Conservation (phyloP, 176 grass and related monocot genomes). For the Echinochloa phyllopogon region DNA sequence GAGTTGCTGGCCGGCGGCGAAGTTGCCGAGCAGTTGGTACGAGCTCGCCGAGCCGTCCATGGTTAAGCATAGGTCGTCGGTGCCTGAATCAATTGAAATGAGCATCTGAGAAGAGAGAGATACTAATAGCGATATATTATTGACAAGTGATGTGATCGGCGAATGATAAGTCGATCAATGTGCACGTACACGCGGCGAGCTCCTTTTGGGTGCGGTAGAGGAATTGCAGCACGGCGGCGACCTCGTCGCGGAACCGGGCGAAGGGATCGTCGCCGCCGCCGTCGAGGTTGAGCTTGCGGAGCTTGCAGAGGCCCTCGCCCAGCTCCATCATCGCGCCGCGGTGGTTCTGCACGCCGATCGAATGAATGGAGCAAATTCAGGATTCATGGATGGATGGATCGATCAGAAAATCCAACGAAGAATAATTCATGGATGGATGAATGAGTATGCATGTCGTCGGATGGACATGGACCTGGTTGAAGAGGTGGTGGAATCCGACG, state of each 20-base stretch:
- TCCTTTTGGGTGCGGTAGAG: conserved; percentile 93
- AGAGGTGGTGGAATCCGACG: conserved; percentile 87
- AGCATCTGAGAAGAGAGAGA: no score
- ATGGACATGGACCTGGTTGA: conserved; percentile 76
- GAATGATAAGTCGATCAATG: not conserved
- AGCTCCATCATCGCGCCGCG: conserved; percentile 93
- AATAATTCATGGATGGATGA: not conserved
- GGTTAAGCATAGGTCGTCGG: conserved; percentile 60
- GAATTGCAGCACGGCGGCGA: conserved; percentile 73
- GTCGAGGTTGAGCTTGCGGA: conserved; percentile 62
- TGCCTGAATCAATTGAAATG: conserved; percentile 41
- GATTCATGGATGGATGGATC: no score
- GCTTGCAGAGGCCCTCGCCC: conserved; percentile 90
- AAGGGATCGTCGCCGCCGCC: conserved; percentile 35
- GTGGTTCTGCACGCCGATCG: conserved; percentile 60
- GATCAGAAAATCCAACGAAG: no score
- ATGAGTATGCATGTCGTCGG: not conserved
- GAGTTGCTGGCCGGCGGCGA: conserved; percentile 73
- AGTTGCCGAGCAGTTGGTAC: conserved; percentile 81
- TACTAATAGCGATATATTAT: not conserved
- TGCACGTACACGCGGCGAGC: conserved; percentile 69
- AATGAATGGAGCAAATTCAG: no score
- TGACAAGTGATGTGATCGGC: not conserved
- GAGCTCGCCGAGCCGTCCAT: conserved; percentile 85
- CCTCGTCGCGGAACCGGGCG: conserved; percentile 65